These are phyloP conservation scores for Sugiyamaella grinbergsii DNA, from an alignment of 1,139 yeast genomes.

Conservation along the genomic window DNA sequence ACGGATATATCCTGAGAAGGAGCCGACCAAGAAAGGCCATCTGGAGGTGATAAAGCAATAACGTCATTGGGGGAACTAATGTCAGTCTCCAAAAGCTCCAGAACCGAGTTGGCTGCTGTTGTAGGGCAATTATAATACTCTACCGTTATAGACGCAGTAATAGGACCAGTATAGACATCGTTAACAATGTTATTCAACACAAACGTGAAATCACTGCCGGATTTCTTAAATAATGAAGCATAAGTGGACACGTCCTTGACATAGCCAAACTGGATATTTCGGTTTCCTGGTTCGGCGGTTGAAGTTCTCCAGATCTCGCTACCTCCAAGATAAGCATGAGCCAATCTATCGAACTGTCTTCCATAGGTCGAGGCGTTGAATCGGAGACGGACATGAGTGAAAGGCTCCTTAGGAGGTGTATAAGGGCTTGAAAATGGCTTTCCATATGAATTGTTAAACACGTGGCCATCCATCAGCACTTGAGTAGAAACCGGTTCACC, in stretches of 20 bases:
- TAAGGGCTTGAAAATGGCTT: slow-evolving; percentile 50
- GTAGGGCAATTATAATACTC: slow-evolving; percentile 46
- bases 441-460: slow-evolving; percentile 64
- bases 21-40: slow-evolving; percentile 19
- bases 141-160: slow-evolving; percentile 56
- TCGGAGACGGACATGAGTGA: slow-evolving; percentile 62
- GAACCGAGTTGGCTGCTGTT: not conserved
- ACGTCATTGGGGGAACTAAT: slow-evolving; percentile 10
- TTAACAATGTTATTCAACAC: slow-evolving; percentile 69
- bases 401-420: slow-evolving; percentile 48
- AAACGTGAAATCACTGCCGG: slow-evolving; percentile 48
- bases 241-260: slow-evolving; percentile 69
- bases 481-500: slow-evolving; percentile 50
- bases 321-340: slow-evolving; percentile 66
- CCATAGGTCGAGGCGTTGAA: slow-evolving; percentile 63
- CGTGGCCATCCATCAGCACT: slow-evolving; percentile 47
- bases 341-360: slow-evolving; percentile 75
- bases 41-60: slow-evolving; percentile 19
- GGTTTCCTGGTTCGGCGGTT: slow-evolving; percentile 75
- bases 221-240: slow-evolving; percentile 51
- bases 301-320: slow-evolving; percentile 82
- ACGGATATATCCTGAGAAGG: slow-evolving; percentile 18
- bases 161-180: slow-evolving; percentile 60
- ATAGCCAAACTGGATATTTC: slow-evolving; percentile 46
- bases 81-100: slow-evolving; percentile 1